Evolutionary conservation across 2,329 filamentous ascomycete genomes (phyloP).

Genomic region (Aspergillus sp.): DNA sequence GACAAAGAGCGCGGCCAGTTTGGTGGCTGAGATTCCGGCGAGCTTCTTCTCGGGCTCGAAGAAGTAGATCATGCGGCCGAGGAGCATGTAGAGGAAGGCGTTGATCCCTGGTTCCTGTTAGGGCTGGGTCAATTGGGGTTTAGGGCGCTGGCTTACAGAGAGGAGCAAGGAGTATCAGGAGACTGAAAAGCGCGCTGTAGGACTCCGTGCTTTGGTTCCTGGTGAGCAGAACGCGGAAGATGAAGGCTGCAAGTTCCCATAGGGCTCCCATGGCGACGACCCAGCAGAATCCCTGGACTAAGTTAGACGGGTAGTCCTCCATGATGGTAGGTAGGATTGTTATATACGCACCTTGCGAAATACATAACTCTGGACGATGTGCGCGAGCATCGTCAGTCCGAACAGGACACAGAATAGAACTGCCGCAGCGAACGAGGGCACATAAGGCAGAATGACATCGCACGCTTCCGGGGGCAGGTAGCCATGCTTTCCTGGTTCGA

Average conservation of each 20-base stretch:
- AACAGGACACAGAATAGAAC: conserved; percentile 25
- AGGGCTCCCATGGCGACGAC: conserved; percentile 35
- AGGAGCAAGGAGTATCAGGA: conserved; percentile 39
- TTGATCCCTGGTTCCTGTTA: conserved; percentile 29
- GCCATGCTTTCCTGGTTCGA: conserved; percentile 26
- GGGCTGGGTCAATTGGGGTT: not conserved
- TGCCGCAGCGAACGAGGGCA: conserved; percentile 23
- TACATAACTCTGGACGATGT: conserved; percentile 23
- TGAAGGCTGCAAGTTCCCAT: conserved; percentile 34
- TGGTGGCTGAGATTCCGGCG: conserved; percentile 25
- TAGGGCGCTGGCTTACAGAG: conserved; percentile 15
- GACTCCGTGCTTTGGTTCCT: conserved; percentile 28
- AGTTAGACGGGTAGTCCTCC: not conserved
- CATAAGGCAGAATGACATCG: conserved; percentile 23
- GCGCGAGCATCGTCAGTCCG: conserved; percentile 18
- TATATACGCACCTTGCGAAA: conserved; percentile 19
- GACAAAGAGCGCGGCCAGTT: conserved; percentile 36
- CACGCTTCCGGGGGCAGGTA: conserved; percentile 29
- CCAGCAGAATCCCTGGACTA: conserved; percentile 30
- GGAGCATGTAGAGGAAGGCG: conserved; percentile 36
- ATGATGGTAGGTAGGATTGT: conserved; percentile 5
- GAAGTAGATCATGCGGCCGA: conserved; percentile 34
- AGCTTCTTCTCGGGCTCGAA: conserved; percentile 27
- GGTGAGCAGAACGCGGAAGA: conserved; percentile 32
- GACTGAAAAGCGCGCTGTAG: conserved; percentile 24